Evolutionary conservation across 2,329 filamentous ascomycete species (phyloP).

Genomic region (Hawksworthiomyces lignivorus): DNA sequence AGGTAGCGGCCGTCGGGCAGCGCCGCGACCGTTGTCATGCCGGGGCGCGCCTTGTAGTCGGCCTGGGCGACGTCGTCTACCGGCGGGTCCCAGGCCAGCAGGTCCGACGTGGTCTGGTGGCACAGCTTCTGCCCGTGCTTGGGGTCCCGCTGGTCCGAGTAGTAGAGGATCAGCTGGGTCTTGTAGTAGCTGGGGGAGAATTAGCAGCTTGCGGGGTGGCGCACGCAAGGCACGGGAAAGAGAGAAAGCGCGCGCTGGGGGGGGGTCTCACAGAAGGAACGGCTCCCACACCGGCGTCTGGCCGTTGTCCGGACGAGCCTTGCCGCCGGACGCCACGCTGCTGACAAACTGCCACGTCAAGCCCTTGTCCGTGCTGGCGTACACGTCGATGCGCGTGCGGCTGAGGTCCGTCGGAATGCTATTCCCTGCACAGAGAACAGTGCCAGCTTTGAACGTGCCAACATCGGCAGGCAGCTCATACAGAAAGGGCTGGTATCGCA

Average conservation of each 20-base stretch:
- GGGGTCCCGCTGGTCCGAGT: conserved; percentile 63
- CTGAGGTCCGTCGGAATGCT: conserved; percentile 50
- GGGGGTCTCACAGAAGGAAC: conserved; percentile 39
- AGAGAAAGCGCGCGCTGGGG: too few species aligned
- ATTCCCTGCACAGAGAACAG: conserved; percentile 54
- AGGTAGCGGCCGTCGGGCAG: conserved; percentile 55
- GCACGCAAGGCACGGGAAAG: too few species aligned
- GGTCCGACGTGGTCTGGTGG: conserved; percentile 54
- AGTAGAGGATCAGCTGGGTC: conserved; percentile 56
- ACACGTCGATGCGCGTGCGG: conserved; percentile 60
- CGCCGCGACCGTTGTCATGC: conserved; percentile 56
- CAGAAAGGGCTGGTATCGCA: conserved; percentile 63
- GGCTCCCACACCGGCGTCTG: conserved; percentile 67
- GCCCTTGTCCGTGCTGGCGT: conserved; percentile 55
- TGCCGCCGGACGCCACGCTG: conserved; percentile 56
- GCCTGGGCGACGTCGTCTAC: conserved; percentile 53
- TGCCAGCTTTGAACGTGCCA: conserved; percentile 52
- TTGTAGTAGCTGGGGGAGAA: conserved; percentile 38
- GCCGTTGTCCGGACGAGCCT: conserved; percentile 54
- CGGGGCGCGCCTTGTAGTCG: conserved; percentile 56
- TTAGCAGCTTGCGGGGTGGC: too few species aligned
- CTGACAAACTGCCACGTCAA: conserved; percentile 60
- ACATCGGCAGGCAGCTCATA: conserved; percentile 54
- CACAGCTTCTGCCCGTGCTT: conserved; percentile 60
- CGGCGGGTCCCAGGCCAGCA: conserved; percentile 51